Base-by-base conservation (phyloP, 805 yeast species). In the Suhomyces canberraensis region DNA sequence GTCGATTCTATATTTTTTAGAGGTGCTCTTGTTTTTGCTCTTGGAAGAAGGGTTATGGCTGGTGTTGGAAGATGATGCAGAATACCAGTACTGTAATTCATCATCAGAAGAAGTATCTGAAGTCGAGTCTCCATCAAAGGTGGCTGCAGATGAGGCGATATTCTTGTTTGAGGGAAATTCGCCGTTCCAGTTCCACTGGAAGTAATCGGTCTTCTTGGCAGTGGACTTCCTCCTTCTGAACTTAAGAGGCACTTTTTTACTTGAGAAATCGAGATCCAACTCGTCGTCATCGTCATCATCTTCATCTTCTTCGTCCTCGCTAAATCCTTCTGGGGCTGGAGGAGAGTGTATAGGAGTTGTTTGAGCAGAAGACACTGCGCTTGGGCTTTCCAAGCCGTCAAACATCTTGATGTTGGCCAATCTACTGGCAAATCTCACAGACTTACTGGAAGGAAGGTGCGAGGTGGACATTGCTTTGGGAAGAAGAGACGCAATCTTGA, bases 391-490 rank as follows among this genome's bases (percentile, higher is more conserved):
- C 18, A 60, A 56, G 29, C 79, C 79, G 47, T 78, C 77, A 52
- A 83, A 82, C 50, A 76, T 75, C 55, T 81, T 81, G 38, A 83
- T 73, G 27, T 78, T 78, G 36, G 78, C 80, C 40, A 81, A 61
- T 33, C 75, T 64, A 4, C 74, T 55, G 1, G 87, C 84, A 56
- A 82, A 82, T 36, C 86, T 63, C 28, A 82, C 89, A 6, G 77
- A 73, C 53, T 79, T 81, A 9, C 41, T 40, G 16, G 40, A 22
- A 8, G 45, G 34, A 16, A 60, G 41, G 29, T 40, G 51, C n/a
- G 66, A 54, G 3, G 64, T 48, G 11, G 64, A 55, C 36, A 51
- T 43, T 30, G 58, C 52, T 24, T 54, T 45, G 11, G 46, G 46
- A 16, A 52, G 36, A 11, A 58, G 39, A 5, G 45, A 26, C 6